Percentiles rank a stretch among this genome's conserved stretches.
Conservation (phyloP, 1,139 yeast genomes). For the Trichomonascaceae sp. region DNA sequence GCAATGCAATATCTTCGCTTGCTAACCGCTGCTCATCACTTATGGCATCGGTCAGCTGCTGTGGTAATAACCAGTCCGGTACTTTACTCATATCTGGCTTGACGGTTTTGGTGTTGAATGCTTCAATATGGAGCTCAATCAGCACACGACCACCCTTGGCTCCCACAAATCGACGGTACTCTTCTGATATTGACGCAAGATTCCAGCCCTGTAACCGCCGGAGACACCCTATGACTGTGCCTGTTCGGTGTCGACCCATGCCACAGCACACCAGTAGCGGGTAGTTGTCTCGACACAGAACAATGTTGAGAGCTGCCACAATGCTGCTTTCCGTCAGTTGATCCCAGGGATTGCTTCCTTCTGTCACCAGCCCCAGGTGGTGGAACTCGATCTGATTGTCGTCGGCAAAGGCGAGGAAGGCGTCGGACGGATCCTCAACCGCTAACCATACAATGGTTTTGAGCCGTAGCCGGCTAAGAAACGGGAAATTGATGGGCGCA, state of each 20-base stretch:
- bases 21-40: no score
- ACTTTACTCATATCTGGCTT: conserved; percentile 35
- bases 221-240: conserved; percentile 88
- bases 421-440: conserved; percentile 88
- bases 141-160: conserved; percentile 82
- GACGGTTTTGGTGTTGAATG: conserved; percentile 50
- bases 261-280: conserved; percentile 91
- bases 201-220: conserved; percentile 93
- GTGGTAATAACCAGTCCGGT: conserved; percentile 33
- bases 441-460: conserved; percentile 88
- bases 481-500: conserved; percentile 84
- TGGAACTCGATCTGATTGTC: conserved; percentile 50
- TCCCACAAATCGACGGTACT: conserved; percentile 86
- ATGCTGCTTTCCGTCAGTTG: conserved; percentile 81
- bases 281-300: conserved; percentile 57
- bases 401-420: conserved; percentile 69
- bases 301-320: conserved; percentile 61
- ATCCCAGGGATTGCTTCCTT: conserved; percentile 90
- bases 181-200: conserved; percentile 85
- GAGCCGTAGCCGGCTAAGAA: conserved; percentile 57
- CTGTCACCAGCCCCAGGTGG: conserved; percentile 43
- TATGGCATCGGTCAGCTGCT: no score
- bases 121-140: conserved; percentile 83
- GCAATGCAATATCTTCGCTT: no score
- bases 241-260: conserved; percentile 95